Base-by-base conservation (phyloP, 768 basidiomycete species). In the Amanita muscaria region DNA sequence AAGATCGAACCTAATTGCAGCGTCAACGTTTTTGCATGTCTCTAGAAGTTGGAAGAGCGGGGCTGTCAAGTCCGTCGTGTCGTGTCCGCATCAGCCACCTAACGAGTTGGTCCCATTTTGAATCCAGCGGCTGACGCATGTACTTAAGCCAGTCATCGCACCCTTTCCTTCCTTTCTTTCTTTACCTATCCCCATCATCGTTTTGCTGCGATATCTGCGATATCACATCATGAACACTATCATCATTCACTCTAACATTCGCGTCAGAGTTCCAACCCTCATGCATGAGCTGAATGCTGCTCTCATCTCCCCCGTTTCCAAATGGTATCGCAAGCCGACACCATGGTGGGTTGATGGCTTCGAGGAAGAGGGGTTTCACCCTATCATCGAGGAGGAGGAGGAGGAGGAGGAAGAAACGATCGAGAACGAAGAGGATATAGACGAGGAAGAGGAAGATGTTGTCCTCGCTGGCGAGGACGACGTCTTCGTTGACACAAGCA, bases 271-370 rank as follows among this genome's bases (percentile, higher is more conserved):
- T 22, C n/a, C n/a, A n/a, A 37, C 36, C 36, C 36, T 22, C 36
- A 37, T 37, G 36, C 36, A 37, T 14, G 36, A 37, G 7, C 19
- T 37, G 36, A 10, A 18, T 11, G 36, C 36, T 21, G 36, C 36
- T 11, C 36, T 37, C 7, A 37, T 37, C 19, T 18, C 36, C 18
- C 36, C 36, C 19, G 36, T 37, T 37, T 37, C 36, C 18, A 15
- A 15, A 21, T 37, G 36, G 36, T 37, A 37, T 21, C 29, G 40
- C 40, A 41, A 41, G 40, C 40, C 40, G 40, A 29, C 25, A 10
- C 40, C 40, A 11, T 41, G 40, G 40, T 41, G 40, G 40, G 9
- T 29, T 16, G 25, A 30, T 19, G 24, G 2, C 1, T 41, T 31
- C n/a, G 40, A 41, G 21, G 40, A 41, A 30, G 40, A 30, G 7